These are phyloP conservation scores for Nothophaeocryptopus gaeumannii DNA, from an alignment of 2,329 filamentous ascomycete genomes.

Conservation along the genomic window DNA sequence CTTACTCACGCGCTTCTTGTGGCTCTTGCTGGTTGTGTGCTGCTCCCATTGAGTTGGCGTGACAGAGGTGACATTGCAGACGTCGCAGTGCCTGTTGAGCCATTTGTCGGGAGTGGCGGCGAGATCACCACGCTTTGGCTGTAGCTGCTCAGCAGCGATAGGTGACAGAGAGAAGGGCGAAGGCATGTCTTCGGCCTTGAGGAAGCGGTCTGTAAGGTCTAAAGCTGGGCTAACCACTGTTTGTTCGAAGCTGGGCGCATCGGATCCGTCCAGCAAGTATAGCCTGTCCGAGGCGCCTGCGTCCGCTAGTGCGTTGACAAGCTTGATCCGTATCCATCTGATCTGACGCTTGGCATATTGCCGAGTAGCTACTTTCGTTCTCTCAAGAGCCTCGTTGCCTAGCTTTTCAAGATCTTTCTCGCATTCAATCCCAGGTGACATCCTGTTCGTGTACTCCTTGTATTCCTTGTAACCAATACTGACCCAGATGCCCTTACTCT, in stretches of 20 bases:
- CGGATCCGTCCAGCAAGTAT: constrained; percentile 78
- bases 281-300: constrained; percentile 57
- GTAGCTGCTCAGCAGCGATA: constrained; percentile 56
- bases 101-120: constrained; percentile 45
- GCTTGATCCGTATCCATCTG: constrained; percentile 81
- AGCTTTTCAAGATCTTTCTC: constrained; percentile 52
- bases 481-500: constrained; percentile 85
- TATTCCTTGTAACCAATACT: constrained; percentile 97
- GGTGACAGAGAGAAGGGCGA: constrained; percentile 54
- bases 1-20: constrained; percentile 39
- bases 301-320: constrained; percentile 63
- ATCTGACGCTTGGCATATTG: constrained; percentile 84
- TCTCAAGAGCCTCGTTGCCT: constrained; percentile 62
- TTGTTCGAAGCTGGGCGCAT: constrained; percentile 59
- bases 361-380: constrained; percentile 76
- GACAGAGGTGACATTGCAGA: constrained; percentile 61
- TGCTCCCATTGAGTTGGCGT: constrained; percentile 57
- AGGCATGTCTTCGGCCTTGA: constrained; percentile 57
- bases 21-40: constrained; percentile 55
- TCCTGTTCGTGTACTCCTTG: constrained; percentile 59
- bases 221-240: constrained; percentile 66
- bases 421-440: constrained; percentile 24
- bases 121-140: constrained; percentile 52
- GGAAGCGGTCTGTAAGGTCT: constrained; percentile 60
- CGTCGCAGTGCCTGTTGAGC: constrained; percentile 62